phyloP scores from a whole-genome alignment of 768 basidiomycete genomes.

The Boletellus emodensis region DNA sequence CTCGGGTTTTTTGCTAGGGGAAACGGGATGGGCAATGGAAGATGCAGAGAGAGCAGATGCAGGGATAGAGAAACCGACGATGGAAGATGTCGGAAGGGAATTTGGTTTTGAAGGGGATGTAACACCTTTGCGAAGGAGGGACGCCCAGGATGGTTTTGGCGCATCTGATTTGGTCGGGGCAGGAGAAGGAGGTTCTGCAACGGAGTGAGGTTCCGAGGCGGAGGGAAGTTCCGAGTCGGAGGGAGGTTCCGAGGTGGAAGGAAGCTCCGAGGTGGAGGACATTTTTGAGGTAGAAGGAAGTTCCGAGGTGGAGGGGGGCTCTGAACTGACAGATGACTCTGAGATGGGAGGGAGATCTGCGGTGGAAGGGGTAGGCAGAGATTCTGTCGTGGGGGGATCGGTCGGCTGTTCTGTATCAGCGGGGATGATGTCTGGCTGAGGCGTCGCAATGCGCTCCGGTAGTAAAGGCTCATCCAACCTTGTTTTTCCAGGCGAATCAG shows the following conservation, averaged over 20 bases:
- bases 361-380: slow-evolving; percentile 6
- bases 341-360: slow-evolving; percentile 2
- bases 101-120: slow-evolving; percentile 40
- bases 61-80: slow-evolving; percentile 73
- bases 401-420: slow-evolving; percentile 2
- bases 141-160: slow-evolving; percentile 73
- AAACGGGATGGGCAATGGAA: slow-evolving; percentile 25
- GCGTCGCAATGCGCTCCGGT: slow-evolving; percentile 11
- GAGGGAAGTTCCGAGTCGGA: slow-evolving; percentile 5
- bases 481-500: slow-evolving; percentile 20
- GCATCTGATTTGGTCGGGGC: slow-evolving; percentile 24
- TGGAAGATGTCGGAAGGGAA: slow-evolving; percentile 62
- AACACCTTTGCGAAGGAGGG: slow-evolving; percentile 52
- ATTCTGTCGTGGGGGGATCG: not conserved
- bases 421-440: slow-evolving; percentile 8
- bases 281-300: slow-evolving; percentile 1
- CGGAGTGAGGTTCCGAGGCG: not conserved
- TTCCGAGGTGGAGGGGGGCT: not conserved
- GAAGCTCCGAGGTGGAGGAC: not conserved
- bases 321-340: not conserved
- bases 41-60: slow-evolving; percentile 35
- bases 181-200: slow-evolving; percentile 2
- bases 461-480: slow-evolving; percentile 6
- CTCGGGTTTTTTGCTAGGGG: slow-evolving; percentile 43
- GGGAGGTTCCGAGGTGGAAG: slow-evolving; percentile 1